Evolutionary conservation across 2,329 filamentous ascomycete species (phyloP), one percentile per base, ranked within the genome.

Genomic region (Neofusicoccum sp.): DNA sequence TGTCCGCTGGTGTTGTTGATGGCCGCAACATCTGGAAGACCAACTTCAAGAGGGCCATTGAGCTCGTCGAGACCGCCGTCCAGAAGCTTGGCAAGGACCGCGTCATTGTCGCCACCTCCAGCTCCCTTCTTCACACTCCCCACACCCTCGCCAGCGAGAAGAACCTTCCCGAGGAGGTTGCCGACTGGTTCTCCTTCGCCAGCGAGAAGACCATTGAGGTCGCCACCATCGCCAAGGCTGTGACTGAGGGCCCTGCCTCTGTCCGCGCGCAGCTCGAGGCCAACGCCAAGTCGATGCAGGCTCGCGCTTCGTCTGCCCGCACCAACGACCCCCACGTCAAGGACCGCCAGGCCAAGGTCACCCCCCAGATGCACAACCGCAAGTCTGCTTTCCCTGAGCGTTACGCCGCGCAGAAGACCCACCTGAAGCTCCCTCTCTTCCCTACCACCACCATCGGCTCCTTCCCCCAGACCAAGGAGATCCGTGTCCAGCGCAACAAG

Each of bases 11-110:
- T 91, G 90, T 99, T 70, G 95, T 99, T 68, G 93, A 99, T 72
- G 95, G 95, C 73, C 92, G 95, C 74, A 99, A 99, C 86, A 98
- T 99, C 85, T 99, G 95, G 95, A 99, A 99, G 90, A 97, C 92
- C 81, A 96, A 98, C 88, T 89, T 97, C 83, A 90, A 96, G 86
- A 87, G 86, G 72, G 92, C 95, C 73, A 96, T 99, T 67, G 93
- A 95, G 84, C 86, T 82, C 66, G 89, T 95, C 64, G 91, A 98
- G 86, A 83, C 86, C 63, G 95, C 93, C 66, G 83, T 98, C 72
- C 91, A 97, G 84, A 91, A 96, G 84, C 87, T 99, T 65, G 93
- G 95, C 82, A 93, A 96, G 85, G 93, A 98, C 69, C 91, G 95
- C 75, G 93, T 99, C 78, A 90, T 99, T 69, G 91, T 96, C 69